A percentile compares a stretch with the other conserved stretches of the same genome.
Conservation (phyloP, 2,329 filamentous ascomycete genomes). For the Trichoderma harzianum region DNA sequence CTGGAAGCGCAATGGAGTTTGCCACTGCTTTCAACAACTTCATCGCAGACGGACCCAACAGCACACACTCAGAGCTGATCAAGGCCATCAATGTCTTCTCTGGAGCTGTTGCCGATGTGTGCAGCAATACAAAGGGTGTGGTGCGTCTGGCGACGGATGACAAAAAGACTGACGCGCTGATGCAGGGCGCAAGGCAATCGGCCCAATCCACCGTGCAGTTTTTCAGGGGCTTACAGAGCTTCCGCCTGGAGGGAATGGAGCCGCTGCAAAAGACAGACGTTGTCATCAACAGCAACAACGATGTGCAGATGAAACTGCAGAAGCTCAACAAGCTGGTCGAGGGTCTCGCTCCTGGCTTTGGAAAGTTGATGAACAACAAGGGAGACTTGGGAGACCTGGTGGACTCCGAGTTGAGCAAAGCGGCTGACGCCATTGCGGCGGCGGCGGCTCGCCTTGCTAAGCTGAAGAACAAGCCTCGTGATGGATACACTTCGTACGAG, state of each 20-base stretch:
- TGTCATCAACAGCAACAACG: constrained; percentile 95
- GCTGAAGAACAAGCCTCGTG: constrained; percentile 92
- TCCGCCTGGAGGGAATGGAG: constrained; percentile 87
- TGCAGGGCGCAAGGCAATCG: constrained; percentile 77
- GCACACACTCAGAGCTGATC: constrained; percentile 85
- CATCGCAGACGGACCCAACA: constrained; percentile 92
- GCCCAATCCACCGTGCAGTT: constrained; percentile 88
- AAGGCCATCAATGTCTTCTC: constrained; percentile 88
- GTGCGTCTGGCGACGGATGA: constrained; percentile 91
- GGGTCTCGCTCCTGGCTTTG: constrained; percentile 81
- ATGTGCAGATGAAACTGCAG: constrained; percentile 91
- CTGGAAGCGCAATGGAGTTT: constrained; percentile 91
- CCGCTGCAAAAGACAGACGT: constrained; percentile 92
- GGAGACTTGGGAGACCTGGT: constrained; percentile 92
- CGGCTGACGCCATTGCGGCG: constrained; percentile 90
- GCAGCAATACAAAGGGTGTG: constrained; percentile 94
- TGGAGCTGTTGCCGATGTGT: constrained; percentile 86
- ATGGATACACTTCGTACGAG: constrained; percentile 94
- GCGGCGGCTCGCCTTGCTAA: constrained; percentile 86
- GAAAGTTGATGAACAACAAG: constrained; percentile 71
- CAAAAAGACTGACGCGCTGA: constrained; percentile 84
- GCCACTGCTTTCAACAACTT: constrained; percentile 98
- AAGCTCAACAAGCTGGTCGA: constrained; percentile 92
- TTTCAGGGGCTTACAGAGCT: constrained; percentile 91
- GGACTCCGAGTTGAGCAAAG: constrained; percentile 86